These are phyloP conservation scores for Lentinula sp. DNA, from an alignment of 768 basidiomycete species.

Conservation along the genomic window DNA sequence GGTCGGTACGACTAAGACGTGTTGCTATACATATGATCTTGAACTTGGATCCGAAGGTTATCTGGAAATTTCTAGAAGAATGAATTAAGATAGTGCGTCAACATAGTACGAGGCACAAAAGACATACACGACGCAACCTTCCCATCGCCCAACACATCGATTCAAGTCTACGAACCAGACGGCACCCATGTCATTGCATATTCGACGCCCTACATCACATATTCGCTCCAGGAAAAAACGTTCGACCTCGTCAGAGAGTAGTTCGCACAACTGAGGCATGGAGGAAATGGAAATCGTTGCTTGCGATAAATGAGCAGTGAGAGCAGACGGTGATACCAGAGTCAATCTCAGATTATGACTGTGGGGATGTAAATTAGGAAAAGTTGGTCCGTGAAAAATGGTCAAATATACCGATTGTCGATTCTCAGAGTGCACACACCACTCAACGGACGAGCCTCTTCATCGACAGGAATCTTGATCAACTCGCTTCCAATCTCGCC, in stretches of 20 bases:
- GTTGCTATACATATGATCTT: conserved; percentile 55
- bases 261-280: conserved; percentile 67
- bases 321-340: conserved; percentile 65
- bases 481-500: conserved; percentile 64
- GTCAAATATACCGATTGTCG: conserved; percentile 47
- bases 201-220: conserved; percentile 56
- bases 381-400: neutral
- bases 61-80: conserved; percentile 52
- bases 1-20: conserved; percentile 35
- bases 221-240: conserved; percentile 62
- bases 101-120: neutral
- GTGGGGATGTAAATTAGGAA: neutral
- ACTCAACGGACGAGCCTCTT: conserved; percentile 38
- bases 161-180: conserved; percentile 78
- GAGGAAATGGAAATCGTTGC: conserved; percentile 71
- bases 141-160: conserved; percentile 75
- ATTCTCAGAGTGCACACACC: conserved; percentile 74
- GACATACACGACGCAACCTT: conserved; percentile 69
- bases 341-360: conserved; percentile 76
- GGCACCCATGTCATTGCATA: conserved; percentile 49
- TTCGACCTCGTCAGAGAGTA: conserved; percentile 76
- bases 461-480: conserved; percentile 40
- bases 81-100: neutral
- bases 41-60: conserved; percentile 46
- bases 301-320: conserved; percentile 77